Conservation (phyloP, 345 rosid genomes). For the Populus davidiana region DNA sequence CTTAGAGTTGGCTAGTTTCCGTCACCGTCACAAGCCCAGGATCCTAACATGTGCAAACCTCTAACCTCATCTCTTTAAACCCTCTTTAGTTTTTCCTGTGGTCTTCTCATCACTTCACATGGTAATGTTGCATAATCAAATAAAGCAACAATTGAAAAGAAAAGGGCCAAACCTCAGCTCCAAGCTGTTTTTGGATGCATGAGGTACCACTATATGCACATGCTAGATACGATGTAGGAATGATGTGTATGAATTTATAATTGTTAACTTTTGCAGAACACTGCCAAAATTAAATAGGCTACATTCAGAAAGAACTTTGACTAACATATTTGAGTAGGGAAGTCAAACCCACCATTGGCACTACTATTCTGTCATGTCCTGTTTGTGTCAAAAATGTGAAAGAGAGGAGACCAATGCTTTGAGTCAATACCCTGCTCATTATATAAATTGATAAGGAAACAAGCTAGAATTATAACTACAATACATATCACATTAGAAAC, state of each 20-base stretch:
- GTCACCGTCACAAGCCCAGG: background rate
- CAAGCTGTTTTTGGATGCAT: background rate
- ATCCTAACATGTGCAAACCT: background rate
- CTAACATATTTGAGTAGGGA: background rate
- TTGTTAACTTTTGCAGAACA: background rate
- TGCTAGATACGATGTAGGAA: background rate
- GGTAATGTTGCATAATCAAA: background rate
- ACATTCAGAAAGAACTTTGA: background rate
- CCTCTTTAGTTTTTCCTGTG: background rate
- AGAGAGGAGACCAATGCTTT: slow-evolving; percentile 87
- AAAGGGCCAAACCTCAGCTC: background rate
- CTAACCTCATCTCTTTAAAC: background rate
- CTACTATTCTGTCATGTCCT: slow-evolving; percentile 77
- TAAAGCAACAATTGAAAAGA: background rate
- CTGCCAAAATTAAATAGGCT: background rate
- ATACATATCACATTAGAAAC: background rate
- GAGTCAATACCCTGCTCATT: slow-evolving; percentile 50
- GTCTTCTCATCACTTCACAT: background rate
- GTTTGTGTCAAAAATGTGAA: slow-evolving; percentile 71
- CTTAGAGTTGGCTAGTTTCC: no score
- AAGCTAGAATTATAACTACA: background rate
- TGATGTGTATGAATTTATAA: background rate
- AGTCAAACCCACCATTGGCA: slow-evolving; percentile 73
- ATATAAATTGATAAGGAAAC: slow-evolving; percentile 12
- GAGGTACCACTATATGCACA: background rate